Percentiles rank a stretch among this genome's conserved stretches.
These are phyloP conservation scores for Starmerella powellii DNA, from an alignment of 805 yeast species.

Conservation along the genomic window DNA sequence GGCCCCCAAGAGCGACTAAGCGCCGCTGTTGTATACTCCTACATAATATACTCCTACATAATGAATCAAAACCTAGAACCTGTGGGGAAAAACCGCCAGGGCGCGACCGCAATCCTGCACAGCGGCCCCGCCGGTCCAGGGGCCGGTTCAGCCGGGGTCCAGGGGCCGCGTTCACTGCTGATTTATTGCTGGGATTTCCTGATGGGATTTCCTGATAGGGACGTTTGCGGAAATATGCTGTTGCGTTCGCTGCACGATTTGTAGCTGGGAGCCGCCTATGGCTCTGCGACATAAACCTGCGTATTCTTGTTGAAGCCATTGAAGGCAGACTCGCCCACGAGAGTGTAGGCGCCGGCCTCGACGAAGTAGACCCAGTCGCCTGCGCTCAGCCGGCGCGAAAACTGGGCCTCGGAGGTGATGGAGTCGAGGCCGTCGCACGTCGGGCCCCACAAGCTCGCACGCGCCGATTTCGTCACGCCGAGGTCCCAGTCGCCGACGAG, in stretches of 20 bases:
- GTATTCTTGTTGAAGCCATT: conserved; percentile 53
- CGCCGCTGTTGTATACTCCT: conserved; percentile 1
- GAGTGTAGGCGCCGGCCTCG: conserved; percentile 81
- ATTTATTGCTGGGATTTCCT: too few relatives aligned
- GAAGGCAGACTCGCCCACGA: conserved; percentile 83
- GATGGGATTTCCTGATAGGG: too few relatives aligned
- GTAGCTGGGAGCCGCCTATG: too few relatives aligned
- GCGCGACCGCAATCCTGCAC: too few relatives aligned
- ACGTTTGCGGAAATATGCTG: too few relatives aligned
- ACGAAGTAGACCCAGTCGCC: conserved; percentile 92
- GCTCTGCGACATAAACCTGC: conserved; percentile 8
- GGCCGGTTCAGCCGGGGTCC: too few relatives aligned
- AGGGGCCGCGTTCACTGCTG: too few relatives aligned
- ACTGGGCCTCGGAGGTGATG: conserved; percentile 40
- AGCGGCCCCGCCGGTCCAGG: too few relatives aligned
- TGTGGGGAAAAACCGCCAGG: neutral
- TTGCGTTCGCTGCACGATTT: too few relatives aligned
- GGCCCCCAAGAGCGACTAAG: conserved; percentile 20
- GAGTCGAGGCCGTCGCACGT: conserved; percentile 96
- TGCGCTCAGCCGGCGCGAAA: conserved; percentile 51
- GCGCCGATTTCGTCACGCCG: conserved; percentile 11
- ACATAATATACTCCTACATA: too few relatives aligned
- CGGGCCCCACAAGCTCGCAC: conserved; percentile 84
- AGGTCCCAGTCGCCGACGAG: conserved; percentile 39
- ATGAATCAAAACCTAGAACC: neutral